Evolutionary conservation across 768 basidiomycete species (phyloP), one percentile per base, ranked within the genome.

Genomic region (Leucosporidium creatinivorum): DNA sequence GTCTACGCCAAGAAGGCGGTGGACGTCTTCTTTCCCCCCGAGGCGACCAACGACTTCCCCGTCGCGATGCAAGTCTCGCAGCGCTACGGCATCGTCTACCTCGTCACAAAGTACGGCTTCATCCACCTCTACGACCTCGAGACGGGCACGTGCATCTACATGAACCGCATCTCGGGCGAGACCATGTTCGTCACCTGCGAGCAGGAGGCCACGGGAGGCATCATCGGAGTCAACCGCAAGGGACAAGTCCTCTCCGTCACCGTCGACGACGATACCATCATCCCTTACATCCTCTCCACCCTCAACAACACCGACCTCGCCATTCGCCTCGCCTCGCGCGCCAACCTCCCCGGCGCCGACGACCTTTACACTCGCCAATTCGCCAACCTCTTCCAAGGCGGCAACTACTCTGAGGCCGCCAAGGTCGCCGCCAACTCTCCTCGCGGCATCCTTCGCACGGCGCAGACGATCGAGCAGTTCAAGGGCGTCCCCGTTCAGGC

Each of bases 111-210:
- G 79, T 98, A 91, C 77, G 96, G 96, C 51, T 99, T 99, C 81
- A 98, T 99, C 76, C 96, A 98, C 79, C 84, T 99, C 19, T 99
- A 99, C 79, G 96, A 99, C 79, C 85, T 98, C 71, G 96, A 99
- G 79, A 85, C 92, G 13, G 96, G 93, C 65, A 87, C 91, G 54
- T 98, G 96, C 80, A 86, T 99, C 67, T 99, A 98, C 82, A 99
- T 99, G 96, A 99, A 99, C 84, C 89, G 96, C 72, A 99, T 99
- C 78, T 93, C 91, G 3, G 94, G 96, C 44, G 96, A 99, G 81
- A 98, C 96, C 44, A 98, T 99, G 77, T 99, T 99, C 77, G 93
- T 96, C 55, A 97, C 96, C 18, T 91, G 94, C 44, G 93, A 97
- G 76, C 92, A 97, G 76, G 93, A 97, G 78, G 85, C 87, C 23